A percentile compares a stretch with the other conserved stretches of the same genome.
Evolutionary conservation across 345 rosid species (phyloP).

Genomic region (Excoecaria cochinchinensis): DNA sequence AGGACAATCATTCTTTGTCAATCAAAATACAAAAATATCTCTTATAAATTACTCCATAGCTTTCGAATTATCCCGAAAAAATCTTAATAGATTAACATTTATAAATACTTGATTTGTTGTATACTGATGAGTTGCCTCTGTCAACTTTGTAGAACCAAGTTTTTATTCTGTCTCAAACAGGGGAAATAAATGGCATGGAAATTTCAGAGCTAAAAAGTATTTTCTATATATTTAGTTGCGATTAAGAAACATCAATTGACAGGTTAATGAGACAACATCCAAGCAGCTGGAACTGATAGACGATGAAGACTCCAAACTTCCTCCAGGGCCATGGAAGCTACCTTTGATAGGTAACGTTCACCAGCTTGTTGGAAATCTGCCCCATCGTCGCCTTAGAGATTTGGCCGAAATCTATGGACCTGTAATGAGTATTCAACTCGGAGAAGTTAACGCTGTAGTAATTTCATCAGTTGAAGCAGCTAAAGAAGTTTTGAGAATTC

Average conservation of each 20-base stretch:
- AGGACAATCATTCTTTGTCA: too few species aligned
- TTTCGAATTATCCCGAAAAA: too few species aligned
- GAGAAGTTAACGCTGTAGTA: constrained; percentile 19
- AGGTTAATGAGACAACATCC: not conserved
- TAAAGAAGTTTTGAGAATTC: constrained; percentile 28
- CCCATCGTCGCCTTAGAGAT: constrained; percentile 22
- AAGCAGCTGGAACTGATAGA: not conserved
- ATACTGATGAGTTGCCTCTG: too few species aligned
- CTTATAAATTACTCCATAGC: too few species aligned
- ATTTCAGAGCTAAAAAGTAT: too few species aligned
- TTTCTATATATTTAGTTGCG: too few species aligned
- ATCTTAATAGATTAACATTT: too few species aligned
- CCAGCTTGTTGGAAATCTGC: constrained; percentile 21
- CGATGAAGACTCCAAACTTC: not conserved
- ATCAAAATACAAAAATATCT: too few species aligned
- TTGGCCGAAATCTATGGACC: constrained; percentile 34
- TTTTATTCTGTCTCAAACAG: too few species aligned
- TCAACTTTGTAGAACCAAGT: too few species aligned
- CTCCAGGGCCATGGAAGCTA: constrained; percentile 15
- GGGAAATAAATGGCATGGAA: too few species aligned
- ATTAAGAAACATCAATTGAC: not conserved
- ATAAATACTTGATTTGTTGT: too few species aligned
- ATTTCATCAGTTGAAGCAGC: constrained; percentile 29
- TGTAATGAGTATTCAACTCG: constrained; percentile 11
- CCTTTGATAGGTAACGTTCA: constrained; percentile 39